Conservation (phyloP, 306 rosid species). For the Pachyrhizus erosus region DNA sequence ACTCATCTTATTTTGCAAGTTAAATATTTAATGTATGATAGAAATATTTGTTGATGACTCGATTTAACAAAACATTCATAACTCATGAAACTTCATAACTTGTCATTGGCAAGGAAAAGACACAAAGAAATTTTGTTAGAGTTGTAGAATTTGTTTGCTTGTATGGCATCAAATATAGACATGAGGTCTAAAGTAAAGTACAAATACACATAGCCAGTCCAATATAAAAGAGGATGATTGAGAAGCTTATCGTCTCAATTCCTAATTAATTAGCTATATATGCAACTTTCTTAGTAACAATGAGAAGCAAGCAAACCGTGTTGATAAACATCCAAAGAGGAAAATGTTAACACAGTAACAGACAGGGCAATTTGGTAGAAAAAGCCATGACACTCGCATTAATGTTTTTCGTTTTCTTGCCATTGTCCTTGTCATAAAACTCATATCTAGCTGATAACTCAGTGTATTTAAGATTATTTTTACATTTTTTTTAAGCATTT, state of each 20-base stretch:
- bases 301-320: constrained; percentile 15
- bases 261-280: neutral
- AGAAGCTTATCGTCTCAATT: constrained; percentile 13
- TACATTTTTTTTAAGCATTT: no score
- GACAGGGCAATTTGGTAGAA: constrained; percentile 36
- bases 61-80: neutral
- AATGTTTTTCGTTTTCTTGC: constrained; percentile 37
- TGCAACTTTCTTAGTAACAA: constrained; percentile 31
- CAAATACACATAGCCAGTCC: neutral
- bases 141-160: neutral
- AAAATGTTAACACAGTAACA: constrained; percentile 20
- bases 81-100: constrained; percentile 1
- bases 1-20: neutral
- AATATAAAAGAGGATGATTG: neutral
- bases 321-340: constrained; percentile 31
- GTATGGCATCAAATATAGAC: neutral
- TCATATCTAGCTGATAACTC: no score
- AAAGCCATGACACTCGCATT: constrained; percentile 25
- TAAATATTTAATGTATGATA: no score
- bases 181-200: neutral
- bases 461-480: no score
- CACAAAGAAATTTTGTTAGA: neutral
- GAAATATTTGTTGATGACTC: neutral
- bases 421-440: neutral
- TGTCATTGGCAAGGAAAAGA: constrained; percentile 3